Evolutionary conservation across 164 flowering plant species (phyloP).

Genomic region (Sextonia rubra): DNA sequence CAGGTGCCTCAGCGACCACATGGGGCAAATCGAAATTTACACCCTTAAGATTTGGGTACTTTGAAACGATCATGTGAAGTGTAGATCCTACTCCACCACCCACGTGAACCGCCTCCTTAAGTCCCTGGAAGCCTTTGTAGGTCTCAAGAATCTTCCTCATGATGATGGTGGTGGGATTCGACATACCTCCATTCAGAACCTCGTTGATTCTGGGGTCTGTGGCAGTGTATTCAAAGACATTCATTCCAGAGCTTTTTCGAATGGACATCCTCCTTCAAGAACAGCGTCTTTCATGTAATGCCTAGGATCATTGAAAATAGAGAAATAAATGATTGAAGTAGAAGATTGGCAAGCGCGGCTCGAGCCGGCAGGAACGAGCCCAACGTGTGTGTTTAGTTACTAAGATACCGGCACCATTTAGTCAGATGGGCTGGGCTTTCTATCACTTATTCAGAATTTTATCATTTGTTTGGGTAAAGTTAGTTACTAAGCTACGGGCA

Average conservation of each 20-base stretch:
- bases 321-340: too few relatives aligned
- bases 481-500: too few relatives aligned
- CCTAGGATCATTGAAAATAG: neutral
- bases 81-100: constrained; percentile 17
- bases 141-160: constrained; percentile 1
- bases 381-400: too few relatives aligned
- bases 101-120: constrained; percentile 7
- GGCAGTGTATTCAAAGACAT: neutral
- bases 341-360: too few relatives aligned
- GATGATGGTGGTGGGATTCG: neutral
- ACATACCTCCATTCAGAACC: neutral
- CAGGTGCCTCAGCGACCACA: constrained; percentile 17
- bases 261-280: neutral
- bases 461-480: too few relatives aligned
- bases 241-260: constrained; percentile 2
- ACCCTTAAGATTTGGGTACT: constrained; percentile 30
- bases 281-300: neutral
- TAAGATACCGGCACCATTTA: too few relatives aligned
- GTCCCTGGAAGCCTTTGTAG: constrained; percentile 9
- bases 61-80: constrained; percentile 25
- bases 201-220: neutral
- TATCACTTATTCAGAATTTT: too few relatives aligned
- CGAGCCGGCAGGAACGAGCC: too few relatives aligned
- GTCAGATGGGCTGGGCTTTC: too few relatives aligned
- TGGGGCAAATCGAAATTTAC: constrained; percentile 30